A percentile compares a stretch with the other conserved stretches of the same genome.
Evolutionary conservation across 106 monocot genomes (phyloP).

Genomic region (Apostasia shenzhenica): DNA sequence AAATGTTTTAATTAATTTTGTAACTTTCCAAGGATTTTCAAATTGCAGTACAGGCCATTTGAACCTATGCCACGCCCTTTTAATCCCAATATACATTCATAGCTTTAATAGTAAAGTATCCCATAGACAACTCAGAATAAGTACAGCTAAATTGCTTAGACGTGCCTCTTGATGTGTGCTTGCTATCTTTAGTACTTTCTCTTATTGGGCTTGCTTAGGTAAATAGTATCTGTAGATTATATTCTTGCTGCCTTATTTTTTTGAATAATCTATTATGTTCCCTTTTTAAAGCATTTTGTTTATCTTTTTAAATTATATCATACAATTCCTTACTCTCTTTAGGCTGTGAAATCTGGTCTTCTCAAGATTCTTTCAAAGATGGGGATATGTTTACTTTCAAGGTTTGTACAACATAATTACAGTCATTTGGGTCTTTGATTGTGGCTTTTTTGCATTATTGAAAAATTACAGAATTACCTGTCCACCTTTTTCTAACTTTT

Average conservation of each 20-base stretch:
- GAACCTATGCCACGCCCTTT: too few relatives aligned
- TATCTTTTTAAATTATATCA: background rate
- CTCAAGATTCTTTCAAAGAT: conserved; percentile 99
- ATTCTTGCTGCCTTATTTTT: background rate
- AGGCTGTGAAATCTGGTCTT: conserved; percentile 97
- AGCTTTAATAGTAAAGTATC: too few relatives aligned
- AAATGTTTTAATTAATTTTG: too few relatives aligned
- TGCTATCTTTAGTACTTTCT: too few relatives aligned
- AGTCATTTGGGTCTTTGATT: background rate
- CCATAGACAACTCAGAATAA: too few relatives aligned
- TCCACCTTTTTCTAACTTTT: background rate
- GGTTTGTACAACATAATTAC: conserved; percentile 37
- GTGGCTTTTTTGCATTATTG: background rate
- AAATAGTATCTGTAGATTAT: background rate
- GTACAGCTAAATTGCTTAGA: too few relatives aligned
- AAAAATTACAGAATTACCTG: background rate
- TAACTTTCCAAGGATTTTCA: too few relatives aligned
- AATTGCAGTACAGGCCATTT: too few relatives aligned
- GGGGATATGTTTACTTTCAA: conserved; percentile 97
- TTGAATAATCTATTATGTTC: background rate
- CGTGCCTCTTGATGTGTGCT: too few relatives aligned
- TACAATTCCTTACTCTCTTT: conserved; percentile 7
- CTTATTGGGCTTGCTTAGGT: too few relatives aligned
- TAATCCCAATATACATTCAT: too few relatives aligned
- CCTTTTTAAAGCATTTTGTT: background rate